Conservation (phyloP, 805 yeast genomes). For the Pichia occidentalis region DNA sequence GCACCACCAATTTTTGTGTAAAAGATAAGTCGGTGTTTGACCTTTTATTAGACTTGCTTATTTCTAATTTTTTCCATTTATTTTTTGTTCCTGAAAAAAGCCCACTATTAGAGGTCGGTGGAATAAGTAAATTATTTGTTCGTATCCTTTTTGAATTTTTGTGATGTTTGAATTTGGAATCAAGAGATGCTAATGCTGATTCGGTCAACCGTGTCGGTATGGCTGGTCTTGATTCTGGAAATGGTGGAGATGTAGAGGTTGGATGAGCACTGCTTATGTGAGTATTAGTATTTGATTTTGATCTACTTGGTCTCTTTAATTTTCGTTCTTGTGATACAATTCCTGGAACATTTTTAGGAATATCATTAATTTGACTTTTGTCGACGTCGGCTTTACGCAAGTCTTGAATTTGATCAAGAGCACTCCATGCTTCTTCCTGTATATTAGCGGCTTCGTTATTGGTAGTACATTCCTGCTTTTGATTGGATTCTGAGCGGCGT, state of each 20-base stretch:
- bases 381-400: not conserved
- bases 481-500: not conserved
- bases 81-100: not conserved
- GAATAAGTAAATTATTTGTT: too few species aligned
- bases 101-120: not conserved
- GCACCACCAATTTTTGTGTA: conserved; percentile 51
- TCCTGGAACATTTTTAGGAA: not conserved
- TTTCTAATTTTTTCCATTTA: too few species aligned
- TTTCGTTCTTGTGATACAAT: not conserved
- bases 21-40: conserved; percentile 21
- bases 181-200: conserved; percentile 14
- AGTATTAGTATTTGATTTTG: conserved; percentile 1
- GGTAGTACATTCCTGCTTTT: not conserved
- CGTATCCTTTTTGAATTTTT: not conserved
- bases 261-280: too few species aligned
- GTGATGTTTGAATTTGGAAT: not conserved
- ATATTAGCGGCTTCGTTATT: not conserved
- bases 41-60: too few species aligned
- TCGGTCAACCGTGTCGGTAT: conserved; percentile 6
- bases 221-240: too few species aligned
- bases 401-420: conserved; percentile 9
- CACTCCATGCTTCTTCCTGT: conserved; percentile 12
- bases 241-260: too few species aligned
- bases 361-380: not conserved
- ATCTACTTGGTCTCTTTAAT: conserved; percentile 12